Evolutionary conservation across 148 eudicot genomes (phyloP).

Genomic region (Pouteria glomerata): DNA sequence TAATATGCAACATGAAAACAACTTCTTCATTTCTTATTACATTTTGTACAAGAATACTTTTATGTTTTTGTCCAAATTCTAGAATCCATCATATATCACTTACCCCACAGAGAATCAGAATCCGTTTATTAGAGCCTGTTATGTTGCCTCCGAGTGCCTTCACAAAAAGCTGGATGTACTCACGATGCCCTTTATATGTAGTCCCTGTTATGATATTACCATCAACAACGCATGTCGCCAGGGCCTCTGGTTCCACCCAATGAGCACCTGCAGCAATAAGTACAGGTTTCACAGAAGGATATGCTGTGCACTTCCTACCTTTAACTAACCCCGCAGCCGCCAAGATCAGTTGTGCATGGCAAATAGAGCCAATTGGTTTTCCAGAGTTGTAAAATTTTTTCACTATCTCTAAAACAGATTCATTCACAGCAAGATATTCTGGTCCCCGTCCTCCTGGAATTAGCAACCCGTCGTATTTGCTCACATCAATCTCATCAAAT

Average conservation of each 20-base stretch:
- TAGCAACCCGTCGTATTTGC: constrained; percentile 74
- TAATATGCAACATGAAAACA: too few relatives aligned
- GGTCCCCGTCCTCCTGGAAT: constrained; percentile 96
- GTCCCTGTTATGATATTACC: constrained; percentile 73
- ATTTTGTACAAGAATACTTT: too few relatives aligned
- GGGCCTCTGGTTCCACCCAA: constrained; percentile 72
- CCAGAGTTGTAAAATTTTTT: constrained; percentile 47
- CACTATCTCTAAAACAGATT: constrained; percentile 56
- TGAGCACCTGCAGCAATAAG: constrained; percentile 89
- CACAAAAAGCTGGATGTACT: constrained; percentile 66
- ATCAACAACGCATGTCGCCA: constrained; percentile 58
- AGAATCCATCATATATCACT: too few relatives aligned
- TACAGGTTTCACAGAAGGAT: constrained; percentile 59
- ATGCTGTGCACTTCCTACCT: constrained; percentile 84
- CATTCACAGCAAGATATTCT: constrained; percentile 83
- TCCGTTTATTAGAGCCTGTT: constrained; percentile 59
- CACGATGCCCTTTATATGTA: constrained; percentile 74
- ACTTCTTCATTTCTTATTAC: too few relatives aligned
- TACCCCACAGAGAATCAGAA: constrained; percentile 95
- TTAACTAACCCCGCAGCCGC: constrained; percentile 73
- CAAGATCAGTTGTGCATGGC: constrained; percentile 89
- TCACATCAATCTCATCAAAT: constrained; percentile 63
- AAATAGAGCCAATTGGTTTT: constrained; percentile 77
- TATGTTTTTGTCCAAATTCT: too few relatives aligned
- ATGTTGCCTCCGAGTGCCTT: constrained; percentile 87